These are phyloP conservation scores for Cutaneotrichosporon sp. DNA, from an alignment of 1,284 basidiomycete genomes.

Conservation along the genomic window DNA sequence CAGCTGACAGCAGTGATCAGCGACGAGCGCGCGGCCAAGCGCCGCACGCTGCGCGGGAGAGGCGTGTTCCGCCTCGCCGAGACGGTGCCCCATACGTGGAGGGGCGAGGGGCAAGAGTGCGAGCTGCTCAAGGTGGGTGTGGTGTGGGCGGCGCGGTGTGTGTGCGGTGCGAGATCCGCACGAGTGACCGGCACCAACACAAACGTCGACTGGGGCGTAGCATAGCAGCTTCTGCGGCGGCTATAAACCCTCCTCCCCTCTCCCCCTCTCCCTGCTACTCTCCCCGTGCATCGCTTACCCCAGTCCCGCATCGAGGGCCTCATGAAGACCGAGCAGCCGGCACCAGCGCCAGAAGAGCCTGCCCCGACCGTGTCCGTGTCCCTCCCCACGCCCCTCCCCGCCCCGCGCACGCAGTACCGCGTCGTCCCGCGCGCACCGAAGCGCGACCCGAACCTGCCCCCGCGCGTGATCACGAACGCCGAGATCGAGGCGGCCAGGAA, in stretches of 20 bases:
- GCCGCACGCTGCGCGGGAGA: constrained; percentile 32
- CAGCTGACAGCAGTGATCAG: constrained; percentile 41
- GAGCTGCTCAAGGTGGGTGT: constrained; percentile 37
- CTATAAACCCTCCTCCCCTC: too few relatives aligned
- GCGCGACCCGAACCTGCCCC: constrained; percentile 33
- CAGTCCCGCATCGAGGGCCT: constrained; percentile 24
- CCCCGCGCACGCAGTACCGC: constrained; percentile 32
- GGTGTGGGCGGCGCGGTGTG: neutral
- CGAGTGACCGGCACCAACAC: too few relatives aligned
- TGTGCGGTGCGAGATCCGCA: too few relatives aligned
- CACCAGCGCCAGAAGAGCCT: neutral
- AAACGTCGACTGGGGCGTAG: too few relatives aligned
- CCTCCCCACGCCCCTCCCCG: neutral
- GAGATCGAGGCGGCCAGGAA: constrained; percentile 33
- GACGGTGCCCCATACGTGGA: constrained; percentile 53
- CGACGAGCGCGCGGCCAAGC: constrained; percentile 28
- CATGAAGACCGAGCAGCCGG: constrained; percentile 1
- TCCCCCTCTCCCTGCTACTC: too few relatives aligned
- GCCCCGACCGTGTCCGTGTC: neutral
- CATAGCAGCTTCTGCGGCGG: too few relatives aligned
- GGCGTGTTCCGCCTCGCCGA: constrained; percentile 54
- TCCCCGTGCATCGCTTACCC: too few relatives aligned
- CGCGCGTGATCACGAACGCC: constrained; percentile 37
- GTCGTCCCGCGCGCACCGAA: constrained; percentile 37
- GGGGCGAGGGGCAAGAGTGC: constrained; percentile 45